These are phyloP conservation scores for Mycena indigotica DNA, from an alignment of 768 basidiomycete genomes.

Conservation along the genomic window DNA sequence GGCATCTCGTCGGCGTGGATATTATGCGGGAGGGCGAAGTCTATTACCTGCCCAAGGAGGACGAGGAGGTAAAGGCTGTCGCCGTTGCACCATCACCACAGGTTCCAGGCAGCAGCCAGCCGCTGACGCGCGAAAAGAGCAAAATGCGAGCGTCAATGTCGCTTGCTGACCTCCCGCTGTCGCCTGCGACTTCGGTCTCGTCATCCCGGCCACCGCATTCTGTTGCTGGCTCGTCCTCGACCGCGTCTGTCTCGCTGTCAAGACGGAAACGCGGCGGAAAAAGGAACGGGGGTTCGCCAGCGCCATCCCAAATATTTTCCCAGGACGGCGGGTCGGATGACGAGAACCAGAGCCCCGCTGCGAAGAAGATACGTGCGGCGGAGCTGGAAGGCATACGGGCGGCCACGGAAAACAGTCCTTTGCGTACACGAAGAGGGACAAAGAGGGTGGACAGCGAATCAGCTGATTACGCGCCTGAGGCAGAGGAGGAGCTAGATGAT, in stretches of 20 bases:
- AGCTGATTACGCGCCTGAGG: slow-evolving; percentile 41
- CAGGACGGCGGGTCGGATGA: slow-evolving; percentile 25
- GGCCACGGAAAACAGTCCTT: slow-evolving; percentile 17
- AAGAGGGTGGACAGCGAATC: slow-evolving; percentile 37
- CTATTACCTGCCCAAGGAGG: slow-evolving; percentile 58
- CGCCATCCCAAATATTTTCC: slow-evolving; percentile 14
- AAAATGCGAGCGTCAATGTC: slow-evolving; percentile 16
- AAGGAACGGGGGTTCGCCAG: slow-evolving; percentile 14
- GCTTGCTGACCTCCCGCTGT: slow-evolving; percentile 11
- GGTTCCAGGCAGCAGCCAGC: slow-evolving; percentile 21
- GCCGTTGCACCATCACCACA: slow-evolving; percentile 23
- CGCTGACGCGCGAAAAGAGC: slow-evolving; percentile 14
- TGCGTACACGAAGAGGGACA: slow-evolving; percentile 24
- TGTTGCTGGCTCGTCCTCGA: slow-evolving; percentile 32
- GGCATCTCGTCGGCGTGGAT: slow-evolving; percentile 66
- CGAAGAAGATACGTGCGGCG: slow-evolving; percentile 30
- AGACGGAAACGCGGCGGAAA: slow-evolving; percentile 10
- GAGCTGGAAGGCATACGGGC: slow-evolving; percentile 26
- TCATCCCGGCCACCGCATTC: slow-evolving; percentile 30
- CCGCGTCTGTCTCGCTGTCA: slow-evolving; percentile 21
- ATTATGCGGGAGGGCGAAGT: slow-evolving; percentile 66
- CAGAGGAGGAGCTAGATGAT: slow-evolving; percentile 30
- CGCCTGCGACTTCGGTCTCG: slow-evolving; percentile 21
- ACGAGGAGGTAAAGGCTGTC: slow-evolving; percentile 43
- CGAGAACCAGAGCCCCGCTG: slow-evolving; percentile 26